phyloP scores from a whole-genome alignment of 2,329 filamentous ascomycete species.

The Diatrype stigma region DNA sequence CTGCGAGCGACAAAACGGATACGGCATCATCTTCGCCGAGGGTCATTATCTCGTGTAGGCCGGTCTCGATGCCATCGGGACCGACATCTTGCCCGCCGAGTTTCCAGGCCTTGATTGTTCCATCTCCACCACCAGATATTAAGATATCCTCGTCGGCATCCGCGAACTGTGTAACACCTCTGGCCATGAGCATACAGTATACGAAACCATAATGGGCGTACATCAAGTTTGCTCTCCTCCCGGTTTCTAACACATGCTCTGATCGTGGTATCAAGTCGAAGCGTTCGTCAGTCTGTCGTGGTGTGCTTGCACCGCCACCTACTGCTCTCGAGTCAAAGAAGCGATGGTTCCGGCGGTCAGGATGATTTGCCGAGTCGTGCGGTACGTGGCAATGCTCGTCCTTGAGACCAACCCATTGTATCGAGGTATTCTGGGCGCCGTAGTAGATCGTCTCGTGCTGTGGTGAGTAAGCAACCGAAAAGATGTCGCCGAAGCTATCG shows the following conservation, averaged over 20 bases:
- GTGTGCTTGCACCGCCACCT: constrained; percentile 77
- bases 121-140: constrained; percentile 89
- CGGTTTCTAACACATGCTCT: constrained; percentile 68
- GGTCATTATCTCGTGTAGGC: constrained; percentile 65
- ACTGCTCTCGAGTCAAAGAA: constrained; percentile 93
- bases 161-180: constrained; percentile 62
- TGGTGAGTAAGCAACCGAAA: constrained; percentile 85
- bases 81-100: constrained; percentile 46
- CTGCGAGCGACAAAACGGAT: constrained; percentile 70
- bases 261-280: constrained; percentile 51
- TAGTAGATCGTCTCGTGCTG: constrained; percentile 80
- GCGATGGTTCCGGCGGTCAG: constrained; percentile 71
- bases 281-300: constrained; percentile 60
- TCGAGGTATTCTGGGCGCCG: constrained; percentile 89
- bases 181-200: constrained; percentile 89
- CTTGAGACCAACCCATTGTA: constrained; percentile 83
- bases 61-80: constrained; percentile 51
- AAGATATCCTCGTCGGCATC: constrained; percentile 74
- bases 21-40: constrained; percentile 59
- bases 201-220: constrained; percentile 96
- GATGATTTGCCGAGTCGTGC: constrained; percentile 64
- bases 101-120: constrained; percentile 90
- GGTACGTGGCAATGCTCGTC: constrained; percentile 56
- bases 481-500: constrained; percentile 88
- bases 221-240: constrained; percentile 72